A percentile compares a stretch with the other conserved stretches of the same genome.
phyloP scores from a whole-genome alignment of 1,284 basidiomycete species.

The Trichosporon asahii region DNA sequence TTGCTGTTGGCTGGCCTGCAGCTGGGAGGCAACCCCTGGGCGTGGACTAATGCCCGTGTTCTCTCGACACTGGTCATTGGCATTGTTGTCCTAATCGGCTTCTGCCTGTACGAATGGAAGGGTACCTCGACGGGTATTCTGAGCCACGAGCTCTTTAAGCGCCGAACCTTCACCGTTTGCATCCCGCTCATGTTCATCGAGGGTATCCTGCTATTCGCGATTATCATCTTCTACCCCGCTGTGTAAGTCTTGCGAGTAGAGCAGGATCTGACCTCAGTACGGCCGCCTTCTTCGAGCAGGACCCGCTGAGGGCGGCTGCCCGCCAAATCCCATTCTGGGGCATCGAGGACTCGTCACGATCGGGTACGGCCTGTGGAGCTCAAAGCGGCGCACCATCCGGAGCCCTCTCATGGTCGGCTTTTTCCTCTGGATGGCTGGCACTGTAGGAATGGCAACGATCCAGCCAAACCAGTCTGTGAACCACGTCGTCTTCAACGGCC shows the following conservation, averaged over 20 bases:
- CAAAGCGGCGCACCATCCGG: constrained; percentile 18
- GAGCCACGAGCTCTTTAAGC: constrained; percentile 26
- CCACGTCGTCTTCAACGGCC: constrained; percentile 15
- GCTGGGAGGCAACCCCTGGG: constrained; percentile 18
- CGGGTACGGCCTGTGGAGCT: constrained; percentile 21
- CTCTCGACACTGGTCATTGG: constrained; percentile 14
- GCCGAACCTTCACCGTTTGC: constrained; percentile 22
- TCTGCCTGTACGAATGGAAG: constrained; percentile 18
- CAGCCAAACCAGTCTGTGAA: constrained; percentile 15
- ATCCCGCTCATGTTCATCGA: constrained; percentile 24
- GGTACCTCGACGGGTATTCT: constrained; percentile 17
- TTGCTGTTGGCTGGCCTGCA: constrained; percentile 12
- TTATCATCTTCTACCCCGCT: constrained; percentile 23
- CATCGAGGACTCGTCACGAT: constrained; percentile 16
- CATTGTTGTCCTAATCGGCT: constrained; percentile 7
- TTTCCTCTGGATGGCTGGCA: constrained; percentile 19
- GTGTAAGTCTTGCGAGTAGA: not conserved
- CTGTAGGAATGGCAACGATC: constrained; percentile 22
- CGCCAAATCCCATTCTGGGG: constrained; percentile 18
- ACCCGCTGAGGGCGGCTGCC: constrained; percentile 14
- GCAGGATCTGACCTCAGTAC: constrained; percentile 8
- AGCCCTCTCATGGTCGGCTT: constrained; percentile 22
- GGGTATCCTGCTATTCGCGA: constrained; percentile 23
- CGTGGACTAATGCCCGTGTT: constrained; percentile 15
- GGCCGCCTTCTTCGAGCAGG: constrained; percentile 16